Evolutionary conservation across 441 rosid species (phyloP).

Genomic region (Arabidopsis lyrata): DNA sequence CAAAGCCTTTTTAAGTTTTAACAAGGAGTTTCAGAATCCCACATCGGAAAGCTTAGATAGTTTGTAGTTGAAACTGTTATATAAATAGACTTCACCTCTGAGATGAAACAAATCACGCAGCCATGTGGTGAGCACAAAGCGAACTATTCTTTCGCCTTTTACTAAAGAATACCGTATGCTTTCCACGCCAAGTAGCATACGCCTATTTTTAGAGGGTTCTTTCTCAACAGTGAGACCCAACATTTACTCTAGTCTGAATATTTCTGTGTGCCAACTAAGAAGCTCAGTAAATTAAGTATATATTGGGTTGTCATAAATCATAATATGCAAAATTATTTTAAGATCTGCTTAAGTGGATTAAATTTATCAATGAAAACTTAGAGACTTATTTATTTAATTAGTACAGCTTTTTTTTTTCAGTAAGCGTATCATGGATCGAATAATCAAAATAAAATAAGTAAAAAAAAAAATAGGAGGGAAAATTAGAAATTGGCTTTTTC

Average conservation of each 20-base stretch:
- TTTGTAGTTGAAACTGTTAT: not conserved
- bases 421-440: no score
- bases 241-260: not conserved
- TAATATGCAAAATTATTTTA: no score
- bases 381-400: no score
- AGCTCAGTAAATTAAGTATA: not conserved
- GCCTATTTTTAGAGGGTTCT: slow-evolving; percentile 30
- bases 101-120: not conserved
- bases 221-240: not conserved
- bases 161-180: slow-evolving; percentile 74
- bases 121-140: slow-evolving; percentile 65
- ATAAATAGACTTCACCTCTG: slow-evolving; percentile 5
- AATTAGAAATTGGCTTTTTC: not conserved
- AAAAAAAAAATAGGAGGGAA: not conserved
- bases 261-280: not conserved
- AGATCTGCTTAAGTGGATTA: no score
- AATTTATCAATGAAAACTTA: no score
- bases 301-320: no score
- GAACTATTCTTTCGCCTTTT: slow-evolving; percentile 85
- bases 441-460: no score
- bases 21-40: slow-evolving; percentile 6
- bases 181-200: slow-evolving; percentile 29
- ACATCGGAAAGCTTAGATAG: slow-evolving; percentile 11
- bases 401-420: no score
- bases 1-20: not conserved